phyloP scores from a whole-genome alignment of 2,329 filamentous ascomycete genomes.

The Neospermospora avenae region DNA sequence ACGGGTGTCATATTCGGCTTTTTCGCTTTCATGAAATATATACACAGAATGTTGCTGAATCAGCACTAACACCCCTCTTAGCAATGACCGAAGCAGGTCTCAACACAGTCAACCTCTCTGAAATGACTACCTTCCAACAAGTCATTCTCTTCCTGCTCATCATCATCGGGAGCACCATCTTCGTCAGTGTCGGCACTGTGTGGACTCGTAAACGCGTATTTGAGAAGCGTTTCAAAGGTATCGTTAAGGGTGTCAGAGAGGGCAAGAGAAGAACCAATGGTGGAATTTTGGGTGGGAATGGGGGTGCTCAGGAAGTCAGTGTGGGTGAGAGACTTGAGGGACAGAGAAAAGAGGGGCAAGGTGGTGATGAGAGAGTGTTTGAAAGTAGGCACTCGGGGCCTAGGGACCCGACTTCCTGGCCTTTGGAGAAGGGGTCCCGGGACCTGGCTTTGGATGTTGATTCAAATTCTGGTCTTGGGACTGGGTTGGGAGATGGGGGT shows the following conservation, averaged over 20 bases:
- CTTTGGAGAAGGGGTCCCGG: neutral
- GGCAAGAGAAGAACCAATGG: conserved; percentile 6
- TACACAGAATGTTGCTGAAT: too few relatives aligned
- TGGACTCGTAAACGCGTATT: conserved; percentile 47
- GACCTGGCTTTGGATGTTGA: neutral
- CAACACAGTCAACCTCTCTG: conserved; percentile 63
- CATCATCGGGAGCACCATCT: conserved; percentile 63
- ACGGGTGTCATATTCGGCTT: neutral
- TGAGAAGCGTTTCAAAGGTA: conserved; percentile 46
- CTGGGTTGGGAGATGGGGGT: neutral
- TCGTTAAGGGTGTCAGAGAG: conserved; percentile 44
- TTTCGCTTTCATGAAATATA: too few relatives aligned
- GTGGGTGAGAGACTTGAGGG: conserved; percentile 1
- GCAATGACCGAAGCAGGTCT: conserved; percentile 66
- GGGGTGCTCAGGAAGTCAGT: neutral
- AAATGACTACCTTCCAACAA: conserved; percentile 66
- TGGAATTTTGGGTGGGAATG: neutral
- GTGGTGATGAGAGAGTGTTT: conserved; percentile 11
- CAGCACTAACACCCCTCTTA: conserved; percentile 25
- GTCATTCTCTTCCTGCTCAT: conserved; percentile 62
- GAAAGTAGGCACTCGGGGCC: conserved; percentile 20
- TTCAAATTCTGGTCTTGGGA: neutral
- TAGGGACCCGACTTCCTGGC: conserved; percentile 9
- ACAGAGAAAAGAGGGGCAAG: conserved; percentile 3
- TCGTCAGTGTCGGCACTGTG: conserved; percentile 63